Evolutionary conservation across 2,329 filamentous ascomycete genomes (phyloP).

Genomic region (Colletotrichum navitas): DNA sequence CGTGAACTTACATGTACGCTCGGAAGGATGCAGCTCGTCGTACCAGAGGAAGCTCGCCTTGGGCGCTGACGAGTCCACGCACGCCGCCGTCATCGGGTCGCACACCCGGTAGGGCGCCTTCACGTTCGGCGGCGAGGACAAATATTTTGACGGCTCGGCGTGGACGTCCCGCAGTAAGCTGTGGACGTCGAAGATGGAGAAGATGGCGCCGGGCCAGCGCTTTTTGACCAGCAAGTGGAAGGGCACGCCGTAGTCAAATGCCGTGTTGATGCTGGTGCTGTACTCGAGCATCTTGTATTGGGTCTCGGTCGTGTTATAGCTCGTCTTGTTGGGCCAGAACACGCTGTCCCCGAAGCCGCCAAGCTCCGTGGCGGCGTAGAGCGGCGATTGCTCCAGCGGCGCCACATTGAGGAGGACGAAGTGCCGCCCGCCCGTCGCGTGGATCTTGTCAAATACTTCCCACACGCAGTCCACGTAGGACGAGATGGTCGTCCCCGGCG

Average conservation of each 20-base stretch:
- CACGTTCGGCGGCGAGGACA: constrained; percentile 74
- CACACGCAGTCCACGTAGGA: constrained; percentile 79
- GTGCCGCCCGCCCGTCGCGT: constrained; percentile 74
- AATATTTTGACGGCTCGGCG: constrained; percentile 68
- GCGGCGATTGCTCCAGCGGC: constrained; percentile 75
- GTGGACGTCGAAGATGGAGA: constrained; percentile 78
- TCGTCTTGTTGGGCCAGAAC: constrained; percentile 61
- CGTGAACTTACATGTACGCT: constrained; percentile 67
- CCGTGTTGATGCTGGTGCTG: constrained; percentile 61
- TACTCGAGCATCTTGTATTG: constrained; percentile 61
- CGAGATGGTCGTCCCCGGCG: constrained; percentile 68
- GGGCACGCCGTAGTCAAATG: constrained; percentile 64
- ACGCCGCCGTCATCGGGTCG: constrained; percentile 49
- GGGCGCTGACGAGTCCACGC: constrained; percentile 54
- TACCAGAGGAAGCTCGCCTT: constrained; percentile 77
- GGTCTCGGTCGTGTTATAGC: constrained; percentile 62
- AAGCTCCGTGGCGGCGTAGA: constrained; percentile 67
- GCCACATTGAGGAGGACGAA: constrained; percentile 80
- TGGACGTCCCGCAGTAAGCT: constrained; percentile 74
- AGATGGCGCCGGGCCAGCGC: constrained; percentile 68
- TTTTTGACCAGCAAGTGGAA: constrained; percentile 58
- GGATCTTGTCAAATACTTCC: constrained; percentile 71
- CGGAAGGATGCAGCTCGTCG: constrained; percentile 79
- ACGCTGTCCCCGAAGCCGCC: constrained; percentile 57
- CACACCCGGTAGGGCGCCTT: constrained; percentile 71